These are phyloP conservation scores for Trichophyton mentagrophytes DNA, from an alignment of 2,329 filamentous ascomycete species.

Conservation along the genomic window DNA sequence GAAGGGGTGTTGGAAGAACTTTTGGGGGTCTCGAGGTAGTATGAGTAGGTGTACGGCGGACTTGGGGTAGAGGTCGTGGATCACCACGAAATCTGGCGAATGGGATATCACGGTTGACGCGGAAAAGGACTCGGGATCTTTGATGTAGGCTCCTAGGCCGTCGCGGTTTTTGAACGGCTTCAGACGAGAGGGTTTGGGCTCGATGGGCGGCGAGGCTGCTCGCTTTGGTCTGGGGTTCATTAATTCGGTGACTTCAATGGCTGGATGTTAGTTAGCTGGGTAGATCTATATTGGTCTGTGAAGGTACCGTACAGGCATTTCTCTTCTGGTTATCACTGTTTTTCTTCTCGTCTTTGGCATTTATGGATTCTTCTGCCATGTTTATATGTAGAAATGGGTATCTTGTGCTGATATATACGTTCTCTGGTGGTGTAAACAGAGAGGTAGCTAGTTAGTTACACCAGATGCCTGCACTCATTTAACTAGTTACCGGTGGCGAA, in stretches of 20 bases:
- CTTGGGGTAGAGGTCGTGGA: constrained; percentile 80
- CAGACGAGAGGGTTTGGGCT: constrained; percentile 8
- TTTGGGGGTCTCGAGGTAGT: constrained; percentile 56
- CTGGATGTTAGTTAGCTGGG: constrained; percentile 3
- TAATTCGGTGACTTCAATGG: constrained; percentile 8
- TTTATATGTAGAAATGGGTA: background rate
- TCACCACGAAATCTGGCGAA: constrained; percentile 57
- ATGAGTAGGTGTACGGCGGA: constrained; percentile 72
- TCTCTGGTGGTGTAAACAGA: background rate
- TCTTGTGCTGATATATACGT: background rate
- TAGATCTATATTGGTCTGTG: background rate
- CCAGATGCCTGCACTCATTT: too few species aligned
- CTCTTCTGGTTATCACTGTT: background rate
- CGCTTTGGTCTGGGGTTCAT: constrained; percentile 13
- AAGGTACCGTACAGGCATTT: constrained; percentile 1
- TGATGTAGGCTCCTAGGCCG: constrained; percentile 55
- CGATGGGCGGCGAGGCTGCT: constrained; percentile 15
- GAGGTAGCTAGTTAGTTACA: background rate
- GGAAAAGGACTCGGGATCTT: constrained; percentile 48
- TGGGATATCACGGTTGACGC: constrained; percentile 50
- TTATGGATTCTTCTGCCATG: background rate
- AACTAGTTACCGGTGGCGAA: too few species aligned
- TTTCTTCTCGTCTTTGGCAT: constrained; percentile 9
- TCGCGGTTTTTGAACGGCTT: constrained; percentile 40
- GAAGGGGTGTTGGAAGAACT: constrained; percentile 58